Conservation (phyloP, 1,284 basidiomycete genomes). For the Trametes sp. region DNA sequence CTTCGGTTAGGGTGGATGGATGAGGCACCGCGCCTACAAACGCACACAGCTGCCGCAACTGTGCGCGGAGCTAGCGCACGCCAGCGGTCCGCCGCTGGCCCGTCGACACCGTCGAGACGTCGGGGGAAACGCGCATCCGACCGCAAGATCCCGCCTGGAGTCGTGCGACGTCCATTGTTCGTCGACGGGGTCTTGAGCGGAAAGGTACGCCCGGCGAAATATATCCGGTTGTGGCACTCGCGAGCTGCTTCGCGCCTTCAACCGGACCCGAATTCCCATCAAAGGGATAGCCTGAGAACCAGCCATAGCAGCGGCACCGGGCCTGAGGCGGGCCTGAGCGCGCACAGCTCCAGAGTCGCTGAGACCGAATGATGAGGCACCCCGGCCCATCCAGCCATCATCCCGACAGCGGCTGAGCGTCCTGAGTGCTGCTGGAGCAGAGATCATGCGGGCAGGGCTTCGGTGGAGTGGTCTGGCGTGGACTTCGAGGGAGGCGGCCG, state of each 20-base stretch:
- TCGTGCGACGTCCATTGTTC: not conserved
- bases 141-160: not conserved
- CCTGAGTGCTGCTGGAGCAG: not conserved
- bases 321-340: constrained; percentile 7
- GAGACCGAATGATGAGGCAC: constrained; percentile 5
- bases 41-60: constrained; percentile 4
- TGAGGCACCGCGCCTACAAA: constrained; percentile 3
- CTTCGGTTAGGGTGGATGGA: not conserved
- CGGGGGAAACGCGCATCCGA: not conserved
- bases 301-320: constrained; percentile 16
- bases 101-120: not conserved
- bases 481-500: not conserved
- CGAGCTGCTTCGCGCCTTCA: constrained; percentile 4
- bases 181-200: constrained; percentile 8
- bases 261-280: constrained; percentile 24
- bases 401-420: not conserved
- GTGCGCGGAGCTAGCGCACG: not conserved
- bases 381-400: not conserved
- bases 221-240: constrained; percentile 18
- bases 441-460: constrained; percentile 2
- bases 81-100: not conserved
- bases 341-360: constrained; percentile 4
- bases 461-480: not conserved
- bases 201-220: constrained; percentile 31
- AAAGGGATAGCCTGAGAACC: constrained; percentile 21